Percentiles rank a stretch among this genome's conserved stretches.
Evolutionary conservation across 345 rosid species (phyloP).

Genomic region (Gossypium ekmanianum): DNA sequence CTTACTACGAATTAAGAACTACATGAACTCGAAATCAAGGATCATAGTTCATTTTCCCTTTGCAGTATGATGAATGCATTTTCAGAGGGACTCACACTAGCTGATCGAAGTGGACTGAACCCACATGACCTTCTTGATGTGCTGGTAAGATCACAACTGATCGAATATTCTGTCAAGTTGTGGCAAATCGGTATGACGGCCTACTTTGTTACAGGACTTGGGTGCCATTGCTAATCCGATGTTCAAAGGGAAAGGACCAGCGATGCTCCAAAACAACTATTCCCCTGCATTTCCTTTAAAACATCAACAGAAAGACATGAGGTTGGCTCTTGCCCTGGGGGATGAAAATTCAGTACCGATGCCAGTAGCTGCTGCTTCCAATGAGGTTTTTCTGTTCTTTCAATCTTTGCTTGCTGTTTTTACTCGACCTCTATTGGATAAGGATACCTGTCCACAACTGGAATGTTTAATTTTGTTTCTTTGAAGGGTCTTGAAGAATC

Average conservation of each 20-base stretch:
- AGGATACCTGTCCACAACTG: too few species aligned
- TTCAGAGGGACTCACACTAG: constrained; percentile 86
- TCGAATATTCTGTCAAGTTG: not conserved
- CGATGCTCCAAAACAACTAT: constrained; percentile 60
- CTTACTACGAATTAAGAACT: not conserved
- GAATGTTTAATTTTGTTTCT: too few species aligned
- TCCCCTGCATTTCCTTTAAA: constrained; percentile 83
- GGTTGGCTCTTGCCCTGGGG: constrained; percentile 95
- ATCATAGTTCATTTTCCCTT: not conserved
- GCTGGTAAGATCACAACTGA: constrained; percentile 48
- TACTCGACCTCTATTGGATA: too few species aligned
- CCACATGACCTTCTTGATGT: constrained; percentile 65
- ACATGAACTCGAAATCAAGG: not conserved
- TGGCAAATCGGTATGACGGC: not conserved
- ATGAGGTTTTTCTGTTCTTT: constrained; percentile 53
- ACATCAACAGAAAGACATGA: constrained; percentile 93
- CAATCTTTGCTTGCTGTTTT: not conserved
- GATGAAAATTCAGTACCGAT: constrained; percentile 86
- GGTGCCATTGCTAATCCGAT: constrained; percentile 79
- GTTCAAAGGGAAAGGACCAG: constrained; percentile 81
- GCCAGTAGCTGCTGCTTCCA: constrained; percentile 93
- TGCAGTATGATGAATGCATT: constrained; percentile 93
- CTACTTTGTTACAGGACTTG: constrained; percentile 54
- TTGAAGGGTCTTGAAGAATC: too few species aligned
- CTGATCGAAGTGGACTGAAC: constrained; percentile 78